These are phyloP conservation scores for Eutypa lata DNA, from an alignment of 2,329 filamentous ascomycete species.

Conservation along the genomic window DNA sequence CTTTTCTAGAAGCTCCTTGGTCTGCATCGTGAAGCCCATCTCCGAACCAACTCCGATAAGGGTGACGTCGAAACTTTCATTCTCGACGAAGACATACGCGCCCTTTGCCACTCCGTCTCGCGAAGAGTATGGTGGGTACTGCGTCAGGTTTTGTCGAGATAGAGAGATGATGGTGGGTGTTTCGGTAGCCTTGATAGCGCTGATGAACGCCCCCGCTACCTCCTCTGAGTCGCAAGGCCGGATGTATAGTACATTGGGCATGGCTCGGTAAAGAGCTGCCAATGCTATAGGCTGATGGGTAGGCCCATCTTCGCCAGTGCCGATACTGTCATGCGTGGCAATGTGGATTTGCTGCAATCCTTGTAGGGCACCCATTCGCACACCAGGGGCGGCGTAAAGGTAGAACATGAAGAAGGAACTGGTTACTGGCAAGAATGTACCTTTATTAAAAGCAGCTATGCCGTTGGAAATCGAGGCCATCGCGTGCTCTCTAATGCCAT, in stretches of 20 bases:
- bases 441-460: slow-evolving; percentile 53
- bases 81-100: slow-evolving; percentile 36
- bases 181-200: slow-evolving; percentile 34
- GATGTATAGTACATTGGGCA: slow-evolving; percentile 61
- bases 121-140: slow-evolving; percentile 25
- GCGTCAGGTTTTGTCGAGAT: slow-evolving; percentile 37
- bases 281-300: slow-evolving; percentile 62
- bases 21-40: slow-evolving; percentile 39
- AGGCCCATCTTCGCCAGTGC: slow-evolving; percentile 57
- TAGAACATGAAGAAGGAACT: slow-evolving; percentile 65
- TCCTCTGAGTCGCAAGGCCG: slow-evolving; percentile 59
- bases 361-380: slow-evolving; percentile 59
- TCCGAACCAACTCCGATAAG: slow-evolving; percentile 37
- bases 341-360: slow-evolving; percentile 55
- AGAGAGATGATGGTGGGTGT: slow-evolving; percentile 42
- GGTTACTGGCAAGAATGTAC: slow-evolving; percentile 55
- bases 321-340: slow-evolving; percentile 61
- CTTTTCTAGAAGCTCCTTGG: slow-evolving; percentile 33
- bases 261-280: slow-evolving; percentile 55
- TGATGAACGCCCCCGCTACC: slow-evolving; percentile 50
- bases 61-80: slow-evolving; percentile 34
- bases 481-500: slow-evolving; percentile 58
- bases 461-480: slow-evolving; percentile 59
- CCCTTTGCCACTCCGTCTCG: slow-evolving; percentile 35
- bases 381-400: slow-evolving; percentile 53